phyloP scores from a whole-genome alignment of 192 early-diverging fungal genomes.

The Thamnidium elegans region DNA sequence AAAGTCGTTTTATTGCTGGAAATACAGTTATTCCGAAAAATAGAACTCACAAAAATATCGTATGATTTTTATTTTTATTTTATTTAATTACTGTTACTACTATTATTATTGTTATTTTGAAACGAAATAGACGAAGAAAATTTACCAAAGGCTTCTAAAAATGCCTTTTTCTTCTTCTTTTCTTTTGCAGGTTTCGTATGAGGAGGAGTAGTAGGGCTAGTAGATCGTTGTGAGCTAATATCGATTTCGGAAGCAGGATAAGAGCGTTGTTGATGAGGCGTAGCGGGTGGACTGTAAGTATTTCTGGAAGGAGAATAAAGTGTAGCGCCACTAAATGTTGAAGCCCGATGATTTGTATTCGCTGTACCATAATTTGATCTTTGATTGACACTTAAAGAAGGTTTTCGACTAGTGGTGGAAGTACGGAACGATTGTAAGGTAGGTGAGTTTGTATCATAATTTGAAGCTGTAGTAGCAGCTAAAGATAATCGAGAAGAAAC shows the following conservation, averaged over 20 bases:
- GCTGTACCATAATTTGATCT: neutral
- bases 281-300: constrained; percentile 3
- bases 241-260: constrained; percentile 6
- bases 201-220: neutral
- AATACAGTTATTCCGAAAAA: too few relatives aligned
- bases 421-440: constrained; percentile 1
- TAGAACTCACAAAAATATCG: too few relatives aligned
- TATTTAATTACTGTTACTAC: too few relatives aligned
- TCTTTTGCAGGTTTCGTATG: constrained; percentile 7
- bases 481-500: constrained; percentile 2
- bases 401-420: neutral
- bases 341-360: neutral
- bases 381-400: neutral
- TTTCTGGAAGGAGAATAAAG: neutral
- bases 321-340: neutral
- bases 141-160: constrained; percentile 15
- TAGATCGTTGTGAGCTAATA: neutral
- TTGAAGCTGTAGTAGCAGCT: too few relatives aligned
- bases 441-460: constrained; percentile 11
- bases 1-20: too few relatives aligned
- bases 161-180: constrained; percentile 18
- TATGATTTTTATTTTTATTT: too few relatives aligned
- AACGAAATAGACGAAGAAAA: constrained; percentile 11
- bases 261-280: neutral
- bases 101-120: neutral